Conservation (phyloP, 371 early-diverging fungal species). For the Mortierella sp. region DNA sequence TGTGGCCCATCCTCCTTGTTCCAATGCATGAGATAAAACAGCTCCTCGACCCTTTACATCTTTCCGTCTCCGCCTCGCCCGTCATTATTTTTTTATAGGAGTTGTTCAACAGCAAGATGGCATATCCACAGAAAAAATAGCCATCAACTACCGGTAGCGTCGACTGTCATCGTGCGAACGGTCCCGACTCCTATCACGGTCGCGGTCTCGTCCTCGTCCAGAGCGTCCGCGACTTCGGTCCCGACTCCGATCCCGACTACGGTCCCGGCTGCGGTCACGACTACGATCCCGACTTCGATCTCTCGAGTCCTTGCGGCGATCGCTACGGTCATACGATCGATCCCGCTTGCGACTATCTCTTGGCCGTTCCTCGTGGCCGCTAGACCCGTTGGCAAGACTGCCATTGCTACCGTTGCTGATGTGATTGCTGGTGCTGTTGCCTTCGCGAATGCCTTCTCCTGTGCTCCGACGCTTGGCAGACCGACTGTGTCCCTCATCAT, state of each 20-base stretch:
- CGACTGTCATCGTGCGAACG: constrained; percentile 44
- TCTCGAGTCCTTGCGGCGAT: constrained; percentile 37
- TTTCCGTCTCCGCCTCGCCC: background rate
- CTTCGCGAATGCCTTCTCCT: constrained; percentile 46
- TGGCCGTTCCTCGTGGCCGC: constrained; percentile 32
- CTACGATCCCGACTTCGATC: constrained; percentile 38
- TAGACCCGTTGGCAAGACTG: constrained; percentile 26
- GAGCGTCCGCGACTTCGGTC: constrained; percentile 18
- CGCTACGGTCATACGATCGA: constrained; percentile 40
- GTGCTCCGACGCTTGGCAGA: constrained; percentile 47
- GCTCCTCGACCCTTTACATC: background rate
- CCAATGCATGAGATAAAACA: background rate
- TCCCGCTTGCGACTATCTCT: constrained; percentile 41
- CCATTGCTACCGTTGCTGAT: constrained; percentile 34
- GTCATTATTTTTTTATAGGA: background rate
- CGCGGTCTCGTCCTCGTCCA: constrained; percentile 34
- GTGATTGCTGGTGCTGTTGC: constrained; percentile 19
- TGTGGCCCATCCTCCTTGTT: background rate
- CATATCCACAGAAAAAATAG: background rate
- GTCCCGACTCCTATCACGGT: constrained; percentile 43
- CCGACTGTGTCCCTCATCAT: constrained; percentile 46
- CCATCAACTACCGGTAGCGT: constrained; percentile 40
- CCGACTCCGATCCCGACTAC: constrained; percentile 47
- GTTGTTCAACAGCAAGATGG: background rate
- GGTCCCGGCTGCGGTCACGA: constrained; percentile 26